Conservation (phyloP, 192 early-diverging fungal species). For the Coemansia sp. region DNA sequence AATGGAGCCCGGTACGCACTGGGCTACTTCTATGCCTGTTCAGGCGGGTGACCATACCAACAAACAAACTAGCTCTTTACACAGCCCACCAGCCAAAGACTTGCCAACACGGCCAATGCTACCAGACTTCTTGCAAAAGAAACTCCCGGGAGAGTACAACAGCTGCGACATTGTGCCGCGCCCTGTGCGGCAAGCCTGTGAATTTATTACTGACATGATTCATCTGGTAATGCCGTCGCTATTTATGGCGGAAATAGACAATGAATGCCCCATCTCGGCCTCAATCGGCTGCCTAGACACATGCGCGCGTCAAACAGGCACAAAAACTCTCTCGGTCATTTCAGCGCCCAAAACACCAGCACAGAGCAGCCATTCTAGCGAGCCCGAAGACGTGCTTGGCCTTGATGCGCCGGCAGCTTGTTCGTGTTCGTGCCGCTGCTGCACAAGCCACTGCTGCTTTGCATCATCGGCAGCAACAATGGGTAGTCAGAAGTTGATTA, state of each 20-base stretch:
- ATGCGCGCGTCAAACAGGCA: not conserved
- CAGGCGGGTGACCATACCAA: not conserved
- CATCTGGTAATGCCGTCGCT: slow-evolving; percentile 41
- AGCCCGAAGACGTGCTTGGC: slow-evolving; percentile 44
- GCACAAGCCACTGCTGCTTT: slow-evolving; percentile 29
- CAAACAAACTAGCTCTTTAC: not conserved
- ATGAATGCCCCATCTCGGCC: not conserved
- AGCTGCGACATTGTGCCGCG: slow-evolving; percentile 14
- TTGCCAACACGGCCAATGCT: not conserved
- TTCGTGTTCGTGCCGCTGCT: slow-evolving; percentile 25
- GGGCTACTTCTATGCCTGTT: slow-evolving; percentile 2
- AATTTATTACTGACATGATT: slow-evolving; percentile 43
- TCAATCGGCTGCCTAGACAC: not conserved
- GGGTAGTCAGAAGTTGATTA: slow-evolving; percentile 14
- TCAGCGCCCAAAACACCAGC: not conserved
- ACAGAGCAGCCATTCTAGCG: slow-evolving; percentile 1
- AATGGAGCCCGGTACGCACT: slow-evolving; percentile 12
- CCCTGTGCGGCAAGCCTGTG: slow-evolving; percentile 26
- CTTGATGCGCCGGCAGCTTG: slow-evolving; percentile 16
- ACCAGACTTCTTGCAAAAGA: not conserved
- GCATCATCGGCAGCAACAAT: slow-evolving; percentile 20
- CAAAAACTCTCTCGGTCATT: not conserved
- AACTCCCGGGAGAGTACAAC: not conserved
- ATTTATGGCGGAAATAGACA: slow-evolving; percentile 31
- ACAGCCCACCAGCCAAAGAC: too few relatives aligned